These are phyloP conservation scores for Salpingoeca rosetta DNA, from an alignment of 78 protist species.

Conservation along the genomic window DNA sequence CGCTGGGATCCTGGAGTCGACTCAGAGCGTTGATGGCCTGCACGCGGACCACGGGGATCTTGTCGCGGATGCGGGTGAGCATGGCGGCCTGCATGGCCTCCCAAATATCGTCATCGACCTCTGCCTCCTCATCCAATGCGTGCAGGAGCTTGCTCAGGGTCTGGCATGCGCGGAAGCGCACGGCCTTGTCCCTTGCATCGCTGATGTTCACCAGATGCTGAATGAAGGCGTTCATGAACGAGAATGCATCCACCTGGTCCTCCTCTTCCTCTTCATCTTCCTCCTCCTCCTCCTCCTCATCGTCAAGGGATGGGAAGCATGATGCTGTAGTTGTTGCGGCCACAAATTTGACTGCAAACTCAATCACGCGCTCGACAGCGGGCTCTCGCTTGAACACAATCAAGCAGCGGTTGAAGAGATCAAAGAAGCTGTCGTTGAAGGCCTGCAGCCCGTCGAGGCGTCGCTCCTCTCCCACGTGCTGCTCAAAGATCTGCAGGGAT, in stretches of 20 bases:
- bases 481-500: not conserved
- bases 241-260: too few species aligned
- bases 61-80: constrained; percentile 7
- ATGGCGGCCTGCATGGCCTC: not conserved
- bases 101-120: constrained; percentile 11
- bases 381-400: constrained; percentile 26
- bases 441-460: too few species aligned
- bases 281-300: not conserved
- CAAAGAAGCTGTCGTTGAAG: not conserved
- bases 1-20: constrained; percentile 25
- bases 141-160: not conserved
- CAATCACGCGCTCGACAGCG: constrained; percentile 13
- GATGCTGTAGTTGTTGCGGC: too few species aligned
- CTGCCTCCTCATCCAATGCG: constrained; percentile 13
- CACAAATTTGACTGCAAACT: too few species aligned
- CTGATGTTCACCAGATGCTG: not conserved
- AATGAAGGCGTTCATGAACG: too few species aligned
- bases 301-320: not conserved
- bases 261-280: not conserved
- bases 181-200: constrained; percentile 22
- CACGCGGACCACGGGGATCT: constrained; percentile 24
- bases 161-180: constrained; percentile 29
- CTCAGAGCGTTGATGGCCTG: constrained; percentile 7
- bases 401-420: not conserved
- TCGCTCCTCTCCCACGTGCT: too few species aligned